Percentiles rank a stretch among this genome's conserved stretches.
phyloP scores from a whole-genome alignment of 768 basidiomycete species.

The Kwoniella sp. region DNA sequence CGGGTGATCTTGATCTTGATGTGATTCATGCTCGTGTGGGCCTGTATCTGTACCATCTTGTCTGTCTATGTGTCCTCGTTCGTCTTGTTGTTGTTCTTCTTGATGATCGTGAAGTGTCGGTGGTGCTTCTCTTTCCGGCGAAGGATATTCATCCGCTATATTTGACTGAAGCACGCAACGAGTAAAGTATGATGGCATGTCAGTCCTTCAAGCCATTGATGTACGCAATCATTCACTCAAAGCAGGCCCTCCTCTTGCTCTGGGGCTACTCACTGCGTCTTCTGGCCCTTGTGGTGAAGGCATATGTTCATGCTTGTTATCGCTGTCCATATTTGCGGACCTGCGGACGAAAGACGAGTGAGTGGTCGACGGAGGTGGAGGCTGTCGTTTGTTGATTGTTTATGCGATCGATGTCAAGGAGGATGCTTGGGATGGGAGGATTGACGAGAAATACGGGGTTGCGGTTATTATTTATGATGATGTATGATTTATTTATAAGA shows the following conservation, averaged over 20 bases:
- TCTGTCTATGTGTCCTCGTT: too few relatives aligned
- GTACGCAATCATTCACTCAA: too few relatives aligned
- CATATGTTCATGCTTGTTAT: conserved; percentile 14
- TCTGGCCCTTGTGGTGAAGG: conserved; percentile 30
- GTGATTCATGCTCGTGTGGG: background rate
- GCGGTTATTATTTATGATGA: background rate
- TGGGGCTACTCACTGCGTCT: conserved; percentile 32
- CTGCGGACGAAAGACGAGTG: background rate
- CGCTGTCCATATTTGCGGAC: conserved; percentile 27
- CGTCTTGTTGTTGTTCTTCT: conserved; percentile 1
- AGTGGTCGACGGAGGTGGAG: conserved; percentile 31
- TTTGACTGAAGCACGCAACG: too few relatives aligned
- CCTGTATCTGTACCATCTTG: background rate
- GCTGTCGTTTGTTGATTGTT: conserved; percentile 2
- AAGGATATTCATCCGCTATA: conserved; percentile 46
- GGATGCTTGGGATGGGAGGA: background rate
- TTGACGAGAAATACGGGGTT: conserved; percentile 17
- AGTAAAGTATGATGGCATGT: too few relatives aligned
- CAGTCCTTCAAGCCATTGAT: too few relatives aligned
- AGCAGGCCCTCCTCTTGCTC: too few relatives aligned
- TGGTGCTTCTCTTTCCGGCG: conserved; percentile 25
- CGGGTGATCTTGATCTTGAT: conserved; percentile 3
- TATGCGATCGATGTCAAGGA: background rate
- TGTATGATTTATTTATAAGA: background rate
- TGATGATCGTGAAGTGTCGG: conserved; percentile 7